Evolutionary conservation across 768 basidiomycete genomes (phyloP), one percentile per base, ranked within the genome.

Genomic region (Mycena amicta): DNA sequence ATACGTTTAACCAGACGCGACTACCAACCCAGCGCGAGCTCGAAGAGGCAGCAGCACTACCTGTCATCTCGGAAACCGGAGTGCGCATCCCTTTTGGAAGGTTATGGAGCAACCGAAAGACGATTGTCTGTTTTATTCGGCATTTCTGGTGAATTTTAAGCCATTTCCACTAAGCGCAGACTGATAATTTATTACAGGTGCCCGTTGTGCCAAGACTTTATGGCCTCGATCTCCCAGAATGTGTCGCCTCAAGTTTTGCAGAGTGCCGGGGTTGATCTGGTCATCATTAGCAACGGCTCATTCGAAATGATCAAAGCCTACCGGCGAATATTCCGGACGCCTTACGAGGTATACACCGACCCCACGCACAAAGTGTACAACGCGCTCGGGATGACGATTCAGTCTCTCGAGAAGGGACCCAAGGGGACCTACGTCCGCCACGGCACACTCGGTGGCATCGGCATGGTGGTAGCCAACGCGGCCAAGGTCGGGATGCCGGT

Each of bases 141-240:
- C 85, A 87, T 68, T 88, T 88, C 71, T 81, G 80, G 83, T 68
- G 30, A 5, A 59, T 56, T 30, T 5, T 15, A 16, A 22, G 13
- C 25, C 40, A 3, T 16, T 16, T 45, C 40, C 22, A 31, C 28
- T 29, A 25, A 43, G n/a, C 15, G 20, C 28, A 29, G 11, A 46
- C 8, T 26, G 15, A 12, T 8, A 23, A 20, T 13, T 23, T 52
- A 8, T 30, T 41, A 5, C 29, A 60, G 64, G 62, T 89, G 86
- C 63, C 82, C 85, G 0, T 73, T 82, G 25, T 86, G 86, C 66
- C 85, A 87, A 60, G 88, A 90, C 66, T 90, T 89, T 64, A 83
- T 90, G 78, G 79, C 81, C 53, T 83, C 83, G 40, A 75, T 90
- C 61, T 69, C 82, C 59, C 71, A 74, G 5, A 77, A 81, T 46